These are phyloP conservation scores for Podospora conica DNA, from an alignment of 495 filamentous ascomycete genomes.

Conservation along the genomic window DNA sequence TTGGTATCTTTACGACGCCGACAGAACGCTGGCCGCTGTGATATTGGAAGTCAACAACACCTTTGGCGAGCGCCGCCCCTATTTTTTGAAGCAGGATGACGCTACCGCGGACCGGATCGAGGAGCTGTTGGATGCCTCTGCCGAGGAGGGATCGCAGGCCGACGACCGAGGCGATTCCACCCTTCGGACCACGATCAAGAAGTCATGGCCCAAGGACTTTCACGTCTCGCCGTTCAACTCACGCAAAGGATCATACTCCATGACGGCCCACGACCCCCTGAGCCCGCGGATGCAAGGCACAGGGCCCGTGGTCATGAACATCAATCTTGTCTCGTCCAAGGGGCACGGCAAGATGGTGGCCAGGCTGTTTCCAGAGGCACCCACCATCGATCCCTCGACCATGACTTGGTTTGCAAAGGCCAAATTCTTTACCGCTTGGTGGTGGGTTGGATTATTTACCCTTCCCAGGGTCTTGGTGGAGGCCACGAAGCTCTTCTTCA, in stretches of 20 bases:
- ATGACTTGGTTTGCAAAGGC: slow-evolving; percentile 36
- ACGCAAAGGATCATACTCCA: slow-evolving; percentile 53
- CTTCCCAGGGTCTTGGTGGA: slow-evolving; percentile 56
- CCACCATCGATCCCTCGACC: slow-evolving; percentile 42
- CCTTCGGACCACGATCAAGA: slow-evolving; percentile 31
- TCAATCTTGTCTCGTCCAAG: slow-evolving; percentile 52
- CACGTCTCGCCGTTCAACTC: slow-evolving; percentile 72
- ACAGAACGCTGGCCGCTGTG: slow-evolving; percentile 55
- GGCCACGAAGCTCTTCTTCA: slow-evolving; percentile 49
- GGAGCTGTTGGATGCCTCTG: background rate
- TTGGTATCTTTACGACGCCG: slow-evolving; percentile 67
- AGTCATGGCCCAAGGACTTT: slow-evolving; percentile 60
- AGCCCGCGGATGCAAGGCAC: slow-evolving; percentile 27
- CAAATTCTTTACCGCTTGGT: slow-evolving; percentile 49
- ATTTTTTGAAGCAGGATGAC: slow-evolving; percentile 42
- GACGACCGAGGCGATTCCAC: background rate
- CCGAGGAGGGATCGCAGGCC: background rate
- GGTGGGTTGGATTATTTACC: slow-evolving; percentile 58
- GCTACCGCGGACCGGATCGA: slow-evolving; percentile 9
- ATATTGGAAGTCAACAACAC: slow-evolving; percentile 77
- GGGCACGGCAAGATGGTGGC: slow-evolving; percentile 50
- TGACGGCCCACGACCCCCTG: slow-evolving; percentile 52
- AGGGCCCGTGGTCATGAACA: slow-evolving; percentile 45
- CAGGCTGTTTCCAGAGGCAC: slow-evolving; percentile 42
- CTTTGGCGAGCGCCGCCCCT: slow-evolving; percentile 64